Percentiles rank a stretch among this genome's conserved stretches.
phyloP scores from a whole-genome alignment of 495 filamentous ascomycete genomes.

The Lichenothelia convexa region DNA sequence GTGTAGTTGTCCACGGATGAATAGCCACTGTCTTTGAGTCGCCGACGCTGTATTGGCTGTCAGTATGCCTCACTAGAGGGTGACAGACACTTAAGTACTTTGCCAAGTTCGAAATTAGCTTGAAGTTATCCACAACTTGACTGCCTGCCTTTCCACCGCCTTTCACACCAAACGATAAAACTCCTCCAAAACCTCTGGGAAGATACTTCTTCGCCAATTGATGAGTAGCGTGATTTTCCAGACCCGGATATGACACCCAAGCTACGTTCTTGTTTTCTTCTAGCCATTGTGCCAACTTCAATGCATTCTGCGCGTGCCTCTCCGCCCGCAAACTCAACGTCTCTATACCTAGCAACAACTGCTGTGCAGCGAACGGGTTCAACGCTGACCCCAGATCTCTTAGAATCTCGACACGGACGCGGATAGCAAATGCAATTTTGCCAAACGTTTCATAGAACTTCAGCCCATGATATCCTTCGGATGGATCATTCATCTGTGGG shows the following conservation, averaged over 20 bases:
- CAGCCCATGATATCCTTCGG: conserved; percentile 85
- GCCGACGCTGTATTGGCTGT: conserved; percentile 30
- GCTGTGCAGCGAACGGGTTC: conserved; percentile 92
- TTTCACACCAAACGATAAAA: conserved; percentile 85
- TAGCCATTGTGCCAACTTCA: conserved; percentile 69
- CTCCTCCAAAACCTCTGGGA: conserved; percentile 72
- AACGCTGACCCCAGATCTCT: conserved; percentile 70
- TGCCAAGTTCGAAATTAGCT: conserved; percentile 81
- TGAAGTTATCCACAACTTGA: conserved; percentile 83
- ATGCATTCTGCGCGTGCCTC: conserved; percentile 70
- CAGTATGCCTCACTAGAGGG: not conserved
- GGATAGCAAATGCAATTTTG: conserved; percentile 62
- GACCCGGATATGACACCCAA: conserved; percentile 90
- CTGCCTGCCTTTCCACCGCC: conserved; percentile 66
- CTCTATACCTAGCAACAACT: conserved; percentile 78
- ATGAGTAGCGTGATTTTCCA: conserved; percentile 68
- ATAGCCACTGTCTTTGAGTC: conserved; percentile 80
- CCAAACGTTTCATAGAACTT: conserved; percentile 98
- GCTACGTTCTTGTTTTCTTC: conserved; percentile 64
- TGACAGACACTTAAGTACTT: conserved; percentile 25
- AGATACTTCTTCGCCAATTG: conserved; percentile 78
- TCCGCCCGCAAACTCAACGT: conserved; percentile 76
- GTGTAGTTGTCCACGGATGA: conserved; percentile 91
- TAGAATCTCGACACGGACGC: conserved; percentile 69
- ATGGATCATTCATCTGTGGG: conserved; percentile 84